Conservation (phyloP, 2,329 filamentous ascomycete species). For the Clarireedia hainanense region DNA sequence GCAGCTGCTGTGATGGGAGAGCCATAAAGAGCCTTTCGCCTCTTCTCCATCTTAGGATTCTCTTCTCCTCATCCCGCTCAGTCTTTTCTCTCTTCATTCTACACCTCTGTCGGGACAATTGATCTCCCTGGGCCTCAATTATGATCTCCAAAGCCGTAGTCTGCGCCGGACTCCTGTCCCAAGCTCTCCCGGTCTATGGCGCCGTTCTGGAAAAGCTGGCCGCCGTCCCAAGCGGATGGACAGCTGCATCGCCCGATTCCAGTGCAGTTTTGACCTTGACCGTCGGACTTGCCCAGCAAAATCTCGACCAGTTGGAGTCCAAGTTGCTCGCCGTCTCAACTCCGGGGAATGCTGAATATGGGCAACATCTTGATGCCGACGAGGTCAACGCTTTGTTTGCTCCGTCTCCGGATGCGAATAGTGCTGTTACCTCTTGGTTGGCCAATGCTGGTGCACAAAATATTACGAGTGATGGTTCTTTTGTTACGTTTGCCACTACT, state of each 20-base stretch:
- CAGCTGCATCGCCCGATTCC: constrained; percentile 5
- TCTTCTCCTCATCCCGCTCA: neutral
- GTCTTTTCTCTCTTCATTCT: neutral
- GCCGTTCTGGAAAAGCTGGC: constrained; percentile 10
- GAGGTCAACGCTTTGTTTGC: constrained; percentile 46
- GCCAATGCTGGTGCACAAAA: constrained; percentile 40
- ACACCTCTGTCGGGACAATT: neutral
- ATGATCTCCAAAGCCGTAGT: constrained; percentile 3
- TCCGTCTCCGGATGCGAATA: constrained; percentile 40
- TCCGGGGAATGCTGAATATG: constrained; percentile 44
- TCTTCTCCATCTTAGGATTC: too few relatives aligned
- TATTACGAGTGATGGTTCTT: constrained; percentile 42
- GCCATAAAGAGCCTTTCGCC: too few relatives aligned
- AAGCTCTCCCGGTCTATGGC: constrained; percentile 4
- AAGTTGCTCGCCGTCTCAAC: constrained; percentile 38
- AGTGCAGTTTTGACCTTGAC: constrained; percentile 10
- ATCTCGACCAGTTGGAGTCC: constrained; percentile 37
- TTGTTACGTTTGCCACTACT: constrained; percentile 42
- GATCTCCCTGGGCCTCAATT: neutral
- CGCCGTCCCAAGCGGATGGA: constrained; percentile 16
- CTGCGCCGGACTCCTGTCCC: constrained; percentile 5
- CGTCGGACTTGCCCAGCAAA: constrained; percentile 38
- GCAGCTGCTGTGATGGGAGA: too few relatives aligned
- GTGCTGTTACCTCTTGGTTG: constrained; percentile 48
- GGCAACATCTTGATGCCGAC: constrained; percentile 41